Conservation (phyloP, 495 filamentous ascomycete genomes). For the Annulohypoxylon moriforme region DNA sequence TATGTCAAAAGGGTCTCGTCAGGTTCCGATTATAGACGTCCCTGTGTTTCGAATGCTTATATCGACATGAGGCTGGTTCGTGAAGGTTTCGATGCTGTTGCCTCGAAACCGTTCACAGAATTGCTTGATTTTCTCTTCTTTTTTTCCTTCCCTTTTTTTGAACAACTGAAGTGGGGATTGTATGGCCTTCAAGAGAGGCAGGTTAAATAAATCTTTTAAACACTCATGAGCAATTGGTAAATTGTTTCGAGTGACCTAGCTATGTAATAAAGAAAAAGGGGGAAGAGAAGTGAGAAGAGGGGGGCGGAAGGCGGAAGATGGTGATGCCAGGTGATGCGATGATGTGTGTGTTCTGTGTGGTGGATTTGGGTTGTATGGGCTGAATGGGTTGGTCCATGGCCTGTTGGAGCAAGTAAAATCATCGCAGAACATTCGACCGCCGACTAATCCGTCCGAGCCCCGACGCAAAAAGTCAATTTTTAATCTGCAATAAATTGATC, state of each 20-base stretch:
- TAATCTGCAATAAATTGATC: conserved; percentile 34
- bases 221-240: conserved; percentile 14
- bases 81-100: conserved; percentile 14
- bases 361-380: neutral
- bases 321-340: conserved; percentile 23
- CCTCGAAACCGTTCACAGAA: conserved; percentile 28
- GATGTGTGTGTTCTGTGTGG: conserved; percentile 5
- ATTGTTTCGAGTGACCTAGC: neutral
- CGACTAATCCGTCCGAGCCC: conserved; percentile 35
- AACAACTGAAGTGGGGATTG: neutral
- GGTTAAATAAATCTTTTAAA: conserved; percentile 14
- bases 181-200: conserved; percentile 24
- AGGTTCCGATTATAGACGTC: conserved; percentile 27
- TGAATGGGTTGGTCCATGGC: neutral
- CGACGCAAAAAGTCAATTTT: conserved; percentile 24
- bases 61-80: conserved; percentile 33
- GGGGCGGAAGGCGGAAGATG: conserved; percentile 6
- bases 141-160: neutral
- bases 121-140: neutral
- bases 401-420: conserved; percentile 4
- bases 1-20: conserved; percentile 22
- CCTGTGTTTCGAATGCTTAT: conserved; percentile 22
- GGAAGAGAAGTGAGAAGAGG: neutral
- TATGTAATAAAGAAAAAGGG: conserved; percentile 12
- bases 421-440: conserved; percentile 38